Conservation (phyloP, 148 eudicot species). For the Drosera capensis region DNA sequence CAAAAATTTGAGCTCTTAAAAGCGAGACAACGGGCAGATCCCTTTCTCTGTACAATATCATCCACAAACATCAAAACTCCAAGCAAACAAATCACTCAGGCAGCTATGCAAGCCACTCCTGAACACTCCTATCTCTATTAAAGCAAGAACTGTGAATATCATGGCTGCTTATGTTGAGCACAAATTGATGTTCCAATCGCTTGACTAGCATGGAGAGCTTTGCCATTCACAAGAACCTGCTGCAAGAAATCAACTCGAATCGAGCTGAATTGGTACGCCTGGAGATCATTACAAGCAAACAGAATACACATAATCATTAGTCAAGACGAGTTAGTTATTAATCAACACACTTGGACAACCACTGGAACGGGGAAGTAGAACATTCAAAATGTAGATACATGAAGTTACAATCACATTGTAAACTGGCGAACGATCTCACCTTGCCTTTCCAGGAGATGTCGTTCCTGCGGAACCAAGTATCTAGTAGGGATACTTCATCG, state of each 20-base stretch:
- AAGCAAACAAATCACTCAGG: too few species aligned
- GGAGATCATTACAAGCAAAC: slow-evolving; percentile 3
- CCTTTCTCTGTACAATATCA: too few species aligned
- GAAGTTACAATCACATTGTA: background rate
- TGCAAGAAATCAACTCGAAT: slow-evolving; percentile 76
- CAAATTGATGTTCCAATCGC: slow-evolving; percentile 39
- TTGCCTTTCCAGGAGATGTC: slow-evolving; percentile 69
- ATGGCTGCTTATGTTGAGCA: slow-evolving; percentile 71
- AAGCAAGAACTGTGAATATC: background rate
- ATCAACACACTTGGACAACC: too few species aligned
- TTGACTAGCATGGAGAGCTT: slow-evolving; percentile 29
- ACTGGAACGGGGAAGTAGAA: background rate
- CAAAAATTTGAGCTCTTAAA: too few species aligned
- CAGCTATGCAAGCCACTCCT: too few species aligned
- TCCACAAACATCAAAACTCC: too few species aligned
- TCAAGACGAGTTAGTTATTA: background rate
- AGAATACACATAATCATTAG: slow-evolving; percentile 1
- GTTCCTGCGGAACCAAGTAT: slow-evolving; percentile 45
- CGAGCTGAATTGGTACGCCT: slow-evolving; percentile 62
- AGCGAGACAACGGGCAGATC: too few species aligned
- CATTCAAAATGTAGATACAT: background rate
- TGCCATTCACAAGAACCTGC: slow-evolving; percentile 79
- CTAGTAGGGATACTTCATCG: slow-evolving; percentile 59
- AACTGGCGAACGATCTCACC: slow-evolving; percentile 23
- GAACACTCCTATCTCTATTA: background rate